Conservation (phyloP, 805 yeast species). For the Yamadazyma akitaensis region DNA sequence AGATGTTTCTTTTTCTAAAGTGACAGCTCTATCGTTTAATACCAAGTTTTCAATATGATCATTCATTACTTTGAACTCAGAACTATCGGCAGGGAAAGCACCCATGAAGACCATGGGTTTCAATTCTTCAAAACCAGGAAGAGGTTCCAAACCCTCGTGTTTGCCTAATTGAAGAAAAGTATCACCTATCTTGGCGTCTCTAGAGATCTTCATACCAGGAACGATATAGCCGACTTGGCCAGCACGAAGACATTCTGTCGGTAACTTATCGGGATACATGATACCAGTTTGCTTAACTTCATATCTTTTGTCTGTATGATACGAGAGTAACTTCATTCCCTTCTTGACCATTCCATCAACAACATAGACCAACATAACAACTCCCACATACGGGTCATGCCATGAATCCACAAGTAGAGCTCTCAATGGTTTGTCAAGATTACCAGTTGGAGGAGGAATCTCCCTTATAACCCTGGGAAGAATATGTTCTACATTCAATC, state of each 20-base stretch:
- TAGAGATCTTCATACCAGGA: conserved; percentile 89
- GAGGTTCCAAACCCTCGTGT: conserved; percentile 58
- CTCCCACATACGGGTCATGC: conserved; percentile 94
- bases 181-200: conserved; percentile 89
- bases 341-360: conserved; percentile 77
- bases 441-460: conserved; percentile 77
- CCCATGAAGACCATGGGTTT: conserved; percentile 99
- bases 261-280: conserved; percentile 84
- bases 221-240: conserved; percentile 95
- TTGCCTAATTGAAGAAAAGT: conserved; percentile 68
- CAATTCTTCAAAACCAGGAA: conserved; percentile 94
- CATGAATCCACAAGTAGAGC: conserved; percentile 93
- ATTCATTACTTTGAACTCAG: conserved; percentile 83
- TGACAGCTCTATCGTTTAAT: conserved; percentile 87
- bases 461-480: conserved; percentile 77
- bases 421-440: conserved; percentile 49
- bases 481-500: conserved; percentile 71
- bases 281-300: conserved; percentile 93
- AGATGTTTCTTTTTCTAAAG: conserved; percentile 85
- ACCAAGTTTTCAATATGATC: conserved; percentile 87
- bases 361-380: conserved; percentile 75
- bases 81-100: conserved; percentile 94
- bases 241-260: conserved; percentile 63
- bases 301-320: conserved; percentile 70
- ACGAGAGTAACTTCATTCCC: conserved; percentile 75